phyloP scores from a whole-genome alignment of 352 stramenopile genomes.

The Elongisporangium prolatum region DNA sequence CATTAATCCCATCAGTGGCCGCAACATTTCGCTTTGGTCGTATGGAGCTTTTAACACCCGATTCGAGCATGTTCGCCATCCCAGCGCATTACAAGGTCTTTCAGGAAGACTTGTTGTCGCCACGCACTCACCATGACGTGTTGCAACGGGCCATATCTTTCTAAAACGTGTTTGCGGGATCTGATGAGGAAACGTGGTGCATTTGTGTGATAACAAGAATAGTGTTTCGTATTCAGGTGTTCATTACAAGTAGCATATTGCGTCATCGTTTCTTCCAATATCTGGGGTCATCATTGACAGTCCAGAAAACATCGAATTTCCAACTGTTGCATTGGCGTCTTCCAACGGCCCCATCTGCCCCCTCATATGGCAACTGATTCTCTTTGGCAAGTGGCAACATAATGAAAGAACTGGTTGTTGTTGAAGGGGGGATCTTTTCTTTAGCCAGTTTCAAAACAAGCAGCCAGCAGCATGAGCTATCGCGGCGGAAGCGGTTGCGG shows the following conservation, averaged over 20 bases:
- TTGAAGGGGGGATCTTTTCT: neutral
- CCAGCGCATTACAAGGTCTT: slow-evolving; percentile 25
- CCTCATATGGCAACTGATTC: slow-evolving; percentile 2
- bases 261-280: too few species aligned
- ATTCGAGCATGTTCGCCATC: slow-evolving; percentile 22
- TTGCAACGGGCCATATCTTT: slow-evolving; percentile 48
- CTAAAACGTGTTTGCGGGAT: slow-evolving; percentile 7
- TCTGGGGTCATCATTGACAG: neutral
- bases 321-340: neutral
- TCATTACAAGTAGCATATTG: neutral
- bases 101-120: slow-evolving; percentile 43
- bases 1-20: slow-evolving; percentile 52
- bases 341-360: neutral
- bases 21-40: slow-evolving; percentile 54
- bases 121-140: slow-evolving; percentile 52
- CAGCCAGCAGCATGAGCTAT: slow-evolving; percentile 38
- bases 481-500: slow-evolving; percentile 23
- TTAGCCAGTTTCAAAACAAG: neutral
- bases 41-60: slow-evolving; percentile 38
- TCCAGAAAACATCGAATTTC: neutral
- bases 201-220: neutral
- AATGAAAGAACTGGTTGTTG: neutral
- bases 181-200: neutral
- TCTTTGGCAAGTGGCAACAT: neutral
- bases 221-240: neutral